phyloP scores from a whole-genome alignment of 495 filamentous ascomycete species.

The Evernia prunastri region DNA sequence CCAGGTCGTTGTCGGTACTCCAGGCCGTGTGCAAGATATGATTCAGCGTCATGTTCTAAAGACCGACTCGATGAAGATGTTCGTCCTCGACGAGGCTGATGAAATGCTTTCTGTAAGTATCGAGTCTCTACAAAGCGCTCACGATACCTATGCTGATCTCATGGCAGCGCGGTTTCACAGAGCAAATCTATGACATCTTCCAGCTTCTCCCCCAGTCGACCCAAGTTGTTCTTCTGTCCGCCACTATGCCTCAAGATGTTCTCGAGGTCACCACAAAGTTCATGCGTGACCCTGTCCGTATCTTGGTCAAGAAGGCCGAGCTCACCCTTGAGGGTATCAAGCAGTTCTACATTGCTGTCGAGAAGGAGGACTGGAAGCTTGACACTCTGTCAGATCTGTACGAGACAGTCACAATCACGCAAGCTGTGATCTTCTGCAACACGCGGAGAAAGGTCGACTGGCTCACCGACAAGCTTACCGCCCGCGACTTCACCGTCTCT shows the following conservation, averaged over 20 bases:
- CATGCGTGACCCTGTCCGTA: slow-evolving; percentile 98
- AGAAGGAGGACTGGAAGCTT: slow-evolving; percentile 99
- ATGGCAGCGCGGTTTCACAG: slow-evolving; percentile 83
- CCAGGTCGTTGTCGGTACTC: slow-evolving; percentile 94
- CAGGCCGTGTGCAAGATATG: slow-evolving; percentile 97
- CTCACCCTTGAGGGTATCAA: slow-evolving; percentile 98
- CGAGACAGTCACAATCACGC: slow-evolving; percentile 98
- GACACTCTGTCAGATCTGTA: slow-evolving; percentile 98
- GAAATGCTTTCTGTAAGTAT: slow-evolving; percentile 88
- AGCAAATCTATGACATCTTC: slow-evolving; percentile 99
- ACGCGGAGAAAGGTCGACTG: slow-evolving; percentile 99
- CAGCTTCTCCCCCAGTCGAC: slow-evolving; percentile 94
- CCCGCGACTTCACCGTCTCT: slow-evolving; percentile 96
- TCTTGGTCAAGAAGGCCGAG: slow-evolving; percentile 98
- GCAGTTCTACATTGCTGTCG: slow-evolving; percentile 99
- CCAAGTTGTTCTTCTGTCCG: slow-evolving; percentile 94
- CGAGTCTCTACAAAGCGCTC: not conserved
- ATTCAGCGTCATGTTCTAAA: slow-evolving; percentile 92
- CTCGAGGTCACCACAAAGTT: slow-evolving; percentile 99
- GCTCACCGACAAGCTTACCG: slow-evolving; percentile 97
- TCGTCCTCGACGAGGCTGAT: slow-evolving; percentile 97
- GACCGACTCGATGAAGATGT: slow-evolving; percentile 97
- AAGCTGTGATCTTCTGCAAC: slow-evolving; percentile 99
- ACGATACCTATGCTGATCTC: slow-evolving; percentile 5
- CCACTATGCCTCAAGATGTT: slow-evolving; percentile 97